Conservation (phyloP, 305 asterid species). For the Fraxinus platypoda region DNA sequence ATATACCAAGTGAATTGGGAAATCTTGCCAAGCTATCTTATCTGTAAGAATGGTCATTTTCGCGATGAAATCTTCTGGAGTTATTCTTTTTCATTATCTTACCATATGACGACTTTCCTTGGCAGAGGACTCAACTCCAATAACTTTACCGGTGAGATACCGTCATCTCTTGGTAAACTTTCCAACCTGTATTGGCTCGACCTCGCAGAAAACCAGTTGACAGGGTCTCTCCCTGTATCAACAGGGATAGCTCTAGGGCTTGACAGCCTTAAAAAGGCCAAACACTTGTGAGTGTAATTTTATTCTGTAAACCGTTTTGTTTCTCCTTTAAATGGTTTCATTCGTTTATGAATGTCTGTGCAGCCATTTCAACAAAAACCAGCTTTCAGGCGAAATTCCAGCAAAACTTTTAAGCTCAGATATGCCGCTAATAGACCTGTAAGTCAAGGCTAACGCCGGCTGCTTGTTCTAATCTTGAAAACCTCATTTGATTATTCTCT, state of each 20-base stretch:
- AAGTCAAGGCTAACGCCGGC: slow-evolving; percentile 32
- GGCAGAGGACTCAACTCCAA: slow-evolving; percentile 82
- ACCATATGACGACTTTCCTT: neutral
- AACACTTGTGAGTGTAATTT: slow-evolving; percentile 70
- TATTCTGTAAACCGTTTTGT: neutral
- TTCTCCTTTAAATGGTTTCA: neutral
- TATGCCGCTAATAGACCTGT: slow-evolving; percentile 77
- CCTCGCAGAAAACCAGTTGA: slow-evolving; percentile 76
- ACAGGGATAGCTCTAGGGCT: slow-evolving; percentile 57
- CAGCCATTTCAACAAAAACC: slow-evolving; percentile 92
- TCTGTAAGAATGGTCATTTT: slow-evolving; percentile 46
- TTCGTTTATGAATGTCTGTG: neutral
- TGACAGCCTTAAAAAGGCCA: slow-evolving; percentile 79
- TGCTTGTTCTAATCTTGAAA: neutral
- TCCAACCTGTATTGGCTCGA: slow-evolving; percentile 84
- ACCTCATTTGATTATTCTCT: neutral
- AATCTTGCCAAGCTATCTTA: slow-evolving; percentile 64
- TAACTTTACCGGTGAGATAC: slow-evolving; percentile 80
- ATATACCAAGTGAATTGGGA: slow-evolving; percentile 77
- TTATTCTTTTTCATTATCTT: neutral
- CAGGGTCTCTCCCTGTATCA: slow-evolving; percentile 75
- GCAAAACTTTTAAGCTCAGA: slow-evolving; percentile 61
- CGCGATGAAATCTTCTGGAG: neutral
- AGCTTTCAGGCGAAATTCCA: slow-evolving; percentile 72
- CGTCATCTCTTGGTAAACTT: slow-evolving; percentile 74